Percentiles rank a stretch among this genome's conserved stretches.
phyloP scores from a whole-genome alignment of 352 stramenopile genomes.

The Pythium graminicola region DNA sequence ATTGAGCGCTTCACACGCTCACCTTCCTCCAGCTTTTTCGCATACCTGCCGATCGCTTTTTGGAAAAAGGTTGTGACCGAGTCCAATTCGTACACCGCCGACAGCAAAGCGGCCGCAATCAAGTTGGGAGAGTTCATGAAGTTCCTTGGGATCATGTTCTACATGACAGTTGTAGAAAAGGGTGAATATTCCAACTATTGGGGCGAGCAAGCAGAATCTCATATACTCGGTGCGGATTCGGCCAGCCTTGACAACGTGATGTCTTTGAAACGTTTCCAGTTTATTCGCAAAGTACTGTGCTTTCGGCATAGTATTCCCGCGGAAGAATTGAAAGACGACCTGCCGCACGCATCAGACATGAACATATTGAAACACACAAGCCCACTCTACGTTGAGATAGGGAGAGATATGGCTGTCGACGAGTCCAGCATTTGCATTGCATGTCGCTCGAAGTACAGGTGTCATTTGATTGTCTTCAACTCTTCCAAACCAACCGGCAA shows the following conservation, averaged over 20 bases:
- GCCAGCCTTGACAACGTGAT: slow-evolving; percentile 21
- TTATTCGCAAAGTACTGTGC: slow-evolving; percentile 21
- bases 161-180: slow-evolving; percentile 16
- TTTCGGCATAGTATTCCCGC: slow-evolving; percentile 7
- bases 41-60: slow-evolving; percentile 14
- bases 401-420: slow-evolving; percentile 25
- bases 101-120: neutral
- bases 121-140: slow-evolving; percentile 13
- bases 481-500: slow-evolving; percentile 28
- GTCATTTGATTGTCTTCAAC: slow-evolving; percentile 29
- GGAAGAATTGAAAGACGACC: slow-evolving; percentile 10
- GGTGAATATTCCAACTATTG: slow-evolving; percentile 23
- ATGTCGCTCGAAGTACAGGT: slow-evolving; percentile 24
- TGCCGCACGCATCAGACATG: slow-evolving; percentile 19
- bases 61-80: slow-evolving; percentile 14
- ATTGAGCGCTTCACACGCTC: slow-evolving; percentile 3
- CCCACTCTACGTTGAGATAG: slow-evolving; percentile 24
- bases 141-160: slow-evolving; percentile 22
- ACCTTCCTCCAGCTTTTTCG: slow-evolving; percentile 14
- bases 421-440: slow-evolving; percentile 28
- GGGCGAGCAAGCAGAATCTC: slow-evolving; percentile 14
- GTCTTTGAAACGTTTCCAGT: slow-evolving; percentile 22
- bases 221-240: slow-evolving; percentile 5
- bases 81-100: slow-evolving; percentile 7
- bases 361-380: slow-evolving; percentile 27